Evolutionary conservation across 352 stramenopile genomes (phyloP).

Genomic region (Phytophthora pinifolia): DNA sequence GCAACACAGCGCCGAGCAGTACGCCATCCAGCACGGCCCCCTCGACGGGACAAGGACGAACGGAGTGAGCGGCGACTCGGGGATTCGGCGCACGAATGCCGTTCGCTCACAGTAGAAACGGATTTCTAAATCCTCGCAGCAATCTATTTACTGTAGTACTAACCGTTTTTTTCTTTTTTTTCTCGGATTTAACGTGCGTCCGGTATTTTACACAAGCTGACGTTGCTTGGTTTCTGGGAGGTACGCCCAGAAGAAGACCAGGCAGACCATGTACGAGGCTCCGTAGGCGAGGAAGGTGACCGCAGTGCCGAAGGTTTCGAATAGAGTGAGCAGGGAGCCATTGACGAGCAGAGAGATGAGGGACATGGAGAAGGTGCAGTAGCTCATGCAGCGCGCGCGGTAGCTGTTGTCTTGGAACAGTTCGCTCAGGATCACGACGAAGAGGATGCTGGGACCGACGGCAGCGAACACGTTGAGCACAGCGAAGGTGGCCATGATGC

Average conservation of each 20-base stretch:
- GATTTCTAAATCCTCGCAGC: not conserved
- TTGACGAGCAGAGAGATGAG: constrained; percentile 85
- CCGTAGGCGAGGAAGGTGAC: constrained; percentile 73
- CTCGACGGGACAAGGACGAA: constrained; percentile 19
- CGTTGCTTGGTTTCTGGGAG: constrained; percentile 81
- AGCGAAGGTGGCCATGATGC: constrained; percentile 67
- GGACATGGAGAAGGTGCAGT: constrained; percentile 89
- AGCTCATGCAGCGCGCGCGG: constrained; percentile 85
- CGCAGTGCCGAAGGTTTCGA: constrained; percentile 63
- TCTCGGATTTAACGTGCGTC: not conserved
- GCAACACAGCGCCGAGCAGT: constrained; percentile 74
- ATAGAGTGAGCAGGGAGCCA: constrained; percentile 76
- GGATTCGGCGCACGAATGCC: constrained; percentile 31
- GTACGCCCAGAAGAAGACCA: constrained; percentile 67
- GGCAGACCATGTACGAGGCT: constrained; percentile 62
- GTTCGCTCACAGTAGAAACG: constrained; percentile 26
- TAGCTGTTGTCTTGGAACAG: constrained; percentile 84
- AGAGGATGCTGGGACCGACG: constrained; percentile 76
- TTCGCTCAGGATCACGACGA: constrained; percentile 85
- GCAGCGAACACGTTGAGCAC: constrained; percentile 77
- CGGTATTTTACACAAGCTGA: constrained; percentile 50
- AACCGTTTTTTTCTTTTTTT: constrained; percentile 7
- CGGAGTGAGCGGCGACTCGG: constrained; percentile 33
- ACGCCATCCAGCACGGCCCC: constrained; percentile 40
- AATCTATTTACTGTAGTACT: constrained; percentile 44